phyloP scores from a whole-genome alignment of 345 rosid genomes.

The Lepidium africanum region DNA sequence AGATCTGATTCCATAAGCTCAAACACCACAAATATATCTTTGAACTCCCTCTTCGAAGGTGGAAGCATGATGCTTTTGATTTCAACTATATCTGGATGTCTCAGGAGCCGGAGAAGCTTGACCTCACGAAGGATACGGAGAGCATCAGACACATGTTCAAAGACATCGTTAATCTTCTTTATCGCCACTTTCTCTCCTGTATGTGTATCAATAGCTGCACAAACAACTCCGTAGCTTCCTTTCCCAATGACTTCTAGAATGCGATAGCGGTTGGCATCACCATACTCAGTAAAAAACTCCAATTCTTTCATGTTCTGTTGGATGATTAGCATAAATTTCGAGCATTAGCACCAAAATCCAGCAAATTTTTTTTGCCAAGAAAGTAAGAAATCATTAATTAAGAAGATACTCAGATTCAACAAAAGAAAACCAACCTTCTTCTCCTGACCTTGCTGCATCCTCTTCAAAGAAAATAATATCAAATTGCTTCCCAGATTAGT shows the following conservation, averaged over 20 bases:
- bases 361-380: background rate
- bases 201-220: slow-evolving; percentile 93
- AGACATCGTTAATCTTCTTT: slow-evolving; percentile 83
- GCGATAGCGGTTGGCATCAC: slow-evolving; percentile 87
- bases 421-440: slow-evolving; percentile 30
- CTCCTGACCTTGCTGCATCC: slow-evolving; percentile 39
- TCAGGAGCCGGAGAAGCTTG: slow-evolving; percentile 77
- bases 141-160: slow-evolving; percentile 88
- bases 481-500: background rate
- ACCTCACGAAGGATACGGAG: slow-evolving; percentile 85
- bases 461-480: background rate
- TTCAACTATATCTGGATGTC: slow-evolving; percentile 94
- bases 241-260: slow-evolving; percentile 87
- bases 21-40: slow-evolving; percentile 87
- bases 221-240: slow-evolving; percentile 98
- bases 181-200: slow-evolving; percentile 92
- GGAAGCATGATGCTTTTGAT: slow-evolving; percentile 93
- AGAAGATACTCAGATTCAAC: background rate
- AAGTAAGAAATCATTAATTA: background rate
- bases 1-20: slow-evolving; percentile 99
- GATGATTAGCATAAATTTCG: background rate
- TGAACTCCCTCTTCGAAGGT: slow-evolving; percentile 90
- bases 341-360: background rate
- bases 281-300: slow-evolving; percentile 93
- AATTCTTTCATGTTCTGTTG: slow-evolving; percentile 59